Evolutionary conservation across 371 early-diverging fungal species (phyloP).

Genomic region (Apophysomyces variabilis): DNA sequence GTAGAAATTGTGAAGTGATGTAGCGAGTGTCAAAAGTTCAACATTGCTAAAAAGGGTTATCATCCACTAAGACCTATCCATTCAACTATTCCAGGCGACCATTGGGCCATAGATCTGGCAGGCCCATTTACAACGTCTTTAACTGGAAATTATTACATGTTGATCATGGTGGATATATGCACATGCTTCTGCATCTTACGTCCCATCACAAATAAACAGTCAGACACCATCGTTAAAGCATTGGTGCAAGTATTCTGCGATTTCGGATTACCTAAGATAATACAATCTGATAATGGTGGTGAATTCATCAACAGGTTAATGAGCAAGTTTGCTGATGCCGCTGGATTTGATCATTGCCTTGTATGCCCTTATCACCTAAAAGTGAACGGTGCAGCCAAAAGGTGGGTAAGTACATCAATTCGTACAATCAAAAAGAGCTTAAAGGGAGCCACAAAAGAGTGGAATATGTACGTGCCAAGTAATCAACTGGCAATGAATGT

Average conservation of each 20-base stretch:
- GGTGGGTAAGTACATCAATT: constrained; percentile 24
- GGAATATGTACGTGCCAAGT: constrained; percentile 25
- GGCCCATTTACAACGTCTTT: no score
- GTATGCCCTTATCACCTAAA: constrained; percentile 13
- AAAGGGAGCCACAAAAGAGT: constrained; percentile 17
- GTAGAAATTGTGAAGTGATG: no score
- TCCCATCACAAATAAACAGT: constrained; percentile 25
- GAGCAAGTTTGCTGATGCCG: neutral
- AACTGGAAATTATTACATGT: constrained; percentile 15
- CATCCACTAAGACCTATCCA: no score
- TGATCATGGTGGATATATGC: constrained; percentile 23
- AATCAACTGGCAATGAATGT: constrained; percentile 18
- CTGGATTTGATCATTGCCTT: constrained; percentile 10
- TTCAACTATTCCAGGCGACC: no score
- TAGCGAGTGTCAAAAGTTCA: no score
- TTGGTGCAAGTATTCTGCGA: constrained; percentile 25
- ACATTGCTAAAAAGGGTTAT: no score
- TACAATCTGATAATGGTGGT: constrained; percentile 34
- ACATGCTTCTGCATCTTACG: constrained; percentile 29
- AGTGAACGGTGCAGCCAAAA: constrained; percentile 18
- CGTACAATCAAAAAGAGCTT: constrained; percentile 21
- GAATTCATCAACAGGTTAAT: constrained; percentile 27
- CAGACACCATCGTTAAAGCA: constrained; percentile 23
- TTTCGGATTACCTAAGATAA: constrained; percentile 27
- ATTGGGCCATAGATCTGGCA: no score